These are phyloP conservation scores for Arachnomyces sp. DNA, from an alignment of 2,329 filamentous ascomycete genomes.

Conservation along the genomic window DNA sequence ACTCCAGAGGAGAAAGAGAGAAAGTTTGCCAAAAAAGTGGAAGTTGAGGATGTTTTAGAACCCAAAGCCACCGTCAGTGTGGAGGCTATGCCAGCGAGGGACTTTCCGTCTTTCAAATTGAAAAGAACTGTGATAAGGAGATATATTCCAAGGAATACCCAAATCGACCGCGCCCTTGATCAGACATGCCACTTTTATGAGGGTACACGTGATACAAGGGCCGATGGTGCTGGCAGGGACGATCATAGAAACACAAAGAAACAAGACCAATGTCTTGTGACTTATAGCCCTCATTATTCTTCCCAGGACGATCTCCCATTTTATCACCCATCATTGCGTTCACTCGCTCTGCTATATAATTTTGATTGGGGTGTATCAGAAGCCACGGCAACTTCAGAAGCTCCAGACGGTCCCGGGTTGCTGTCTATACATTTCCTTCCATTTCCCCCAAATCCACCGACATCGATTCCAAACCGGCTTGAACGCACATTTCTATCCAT, in stretches of 20 bases:
- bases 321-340: conserved; percentile 74
- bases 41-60: conserved; percentile 1
- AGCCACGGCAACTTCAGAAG: conserved; percentile 21
- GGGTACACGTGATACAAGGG: too few species aligned
- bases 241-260: conserved; percentile 29
- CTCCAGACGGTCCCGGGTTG: conserved; percentile 22
- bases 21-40: conserved; percentile 8
- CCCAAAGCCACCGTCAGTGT: conserved; percentile 4
- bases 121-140: conserved; percentile 64
- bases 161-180: conserved; percentile 64
- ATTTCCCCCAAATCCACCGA: conserved; percentile 28
- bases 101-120: conserved; percentile 31
- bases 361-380: too few species aligned
- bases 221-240: too few species aligned
- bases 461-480: conserved; percentile 30
- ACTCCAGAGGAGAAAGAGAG: conserved; percentile 27
- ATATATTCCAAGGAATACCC: conserved; percentile 73
- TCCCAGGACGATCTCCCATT: conserved; percentile 63
- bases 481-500: conserved; percentile 32
- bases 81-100: conserved; percentile 15
- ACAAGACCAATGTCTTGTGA: conserved; percentile 43
- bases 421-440: conserved; percentile 47
- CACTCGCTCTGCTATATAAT: conserved; percentile 68
- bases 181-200: conserved; percentile 74
- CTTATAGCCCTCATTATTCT: conserved; percentile 70